Evolutionary conservation across 139 green algal genomes (phyloP), one percentile per base, ranked within the genome.

Genomic region (Nannochloris sp.): DNA sequence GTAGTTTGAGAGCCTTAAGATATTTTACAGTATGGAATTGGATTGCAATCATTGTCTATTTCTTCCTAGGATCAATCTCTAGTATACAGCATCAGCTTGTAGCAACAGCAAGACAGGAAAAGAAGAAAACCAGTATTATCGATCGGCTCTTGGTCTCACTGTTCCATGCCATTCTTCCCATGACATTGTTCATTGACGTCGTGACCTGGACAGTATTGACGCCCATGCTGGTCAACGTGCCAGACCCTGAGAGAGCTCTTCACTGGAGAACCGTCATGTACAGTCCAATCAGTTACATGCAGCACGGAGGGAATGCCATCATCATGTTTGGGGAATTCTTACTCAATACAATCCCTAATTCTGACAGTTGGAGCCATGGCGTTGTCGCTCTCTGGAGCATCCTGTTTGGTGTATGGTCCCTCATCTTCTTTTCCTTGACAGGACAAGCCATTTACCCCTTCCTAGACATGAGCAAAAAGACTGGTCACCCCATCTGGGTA

Each of bases 1-100:
- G 16, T 53, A 23, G 46, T 53, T 20, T 53, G 17, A 28, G 17
- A 28, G 46, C 46, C 9, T 25, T 69, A 3, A 16, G 43, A 2
- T 69, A 46, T 31, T 69, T 62, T 23, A 69, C 63, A 25, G 45
- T 69, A 14, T 69, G 63, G 63, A 63, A 49, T 26, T 69, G 63
- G 63, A 45, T 13, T 46, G 20, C 63, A 13, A 31, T 69, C 3
- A 63, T 48, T 9, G 11, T n/a, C 12, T 69, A 63, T 60, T 69
- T 69, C 25, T 46, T 26, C 9, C 11, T 63, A 2, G 26, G n/a
- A 33, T 44, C 63, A 2, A 12, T 49, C 33, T 45, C 62, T 11
- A 62, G 20, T 53, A 14, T 59, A 40, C 33, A 40, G 33, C 33
- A 40, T 40, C 33, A 40, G 11, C 33, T 45, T n/a, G 0, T 25